Conservation (phyloP, 768 basidiomycete species). For the Pholiota microspora region DNA sequence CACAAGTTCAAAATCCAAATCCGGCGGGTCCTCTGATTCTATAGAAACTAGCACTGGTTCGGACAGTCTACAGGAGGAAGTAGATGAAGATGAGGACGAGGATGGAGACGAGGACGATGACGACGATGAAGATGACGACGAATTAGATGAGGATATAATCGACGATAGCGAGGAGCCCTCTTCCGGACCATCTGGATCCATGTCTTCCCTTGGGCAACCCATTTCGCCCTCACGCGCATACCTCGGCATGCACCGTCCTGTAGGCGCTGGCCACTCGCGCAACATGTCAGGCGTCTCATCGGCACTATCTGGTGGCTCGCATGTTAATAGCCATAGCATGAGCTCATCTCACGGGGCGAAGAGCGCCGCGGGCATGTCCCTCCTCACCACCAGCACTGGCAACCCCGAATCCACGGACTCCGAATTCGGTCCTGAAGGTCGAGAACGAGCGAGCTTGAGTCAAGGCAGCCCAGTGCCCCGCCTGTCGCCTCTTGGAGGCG, state of each 20-base stretch:
- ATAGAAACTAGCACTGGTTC: conserved; percentile 15
- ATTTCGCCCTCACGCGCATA: conserved; percentile 55
- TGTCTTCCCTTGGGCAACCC: conserved; percentile 84
- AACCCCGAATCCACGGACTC: conserved; percentile 63
- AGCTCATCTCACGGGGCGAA: conserved; percentile 34
- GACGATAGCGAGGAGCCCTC: conserved; percentile 51
- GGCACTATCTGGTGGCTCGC: conserved; percentile 19
- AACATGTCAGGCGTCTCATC: conserved; percentile 26
- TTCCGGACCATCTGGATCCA: conserved; percentile 70
- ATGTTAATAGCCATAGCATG: conserved; percentile 16
- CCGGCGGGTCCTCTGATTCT: conserved; percentile 7
- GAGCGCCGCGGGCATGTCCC: conserved; percentile 24
- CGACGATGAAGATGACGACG: conserved; percentile 34
- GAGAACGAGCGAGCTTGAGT: conserved; percentile 33
- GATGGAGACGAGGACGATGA: conserved; percentile 33
- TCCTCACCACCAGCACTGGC: conserved; percentile 59
- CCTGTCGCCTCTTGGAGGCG: conserved; percentile 1
- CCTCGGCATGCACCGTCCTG: conserved; percentile 60
- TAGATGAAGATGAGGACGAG: conserved; percentile 23
- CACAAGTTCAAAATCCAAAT: conserved; percentile 7
- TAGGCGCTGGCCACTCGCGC: conserved; percentile 21
- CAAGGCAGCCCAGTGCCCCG: conserved; percentile 22
- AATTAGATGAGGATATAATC: conserved; percentile 31
- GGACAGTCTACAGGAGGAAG: conserved; percentile 13
- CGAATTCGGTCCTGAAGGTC: conserved; percentile 9